Conservation (phyloP, 805 yeast genomes). For the Ogataea henricii region DNA sequence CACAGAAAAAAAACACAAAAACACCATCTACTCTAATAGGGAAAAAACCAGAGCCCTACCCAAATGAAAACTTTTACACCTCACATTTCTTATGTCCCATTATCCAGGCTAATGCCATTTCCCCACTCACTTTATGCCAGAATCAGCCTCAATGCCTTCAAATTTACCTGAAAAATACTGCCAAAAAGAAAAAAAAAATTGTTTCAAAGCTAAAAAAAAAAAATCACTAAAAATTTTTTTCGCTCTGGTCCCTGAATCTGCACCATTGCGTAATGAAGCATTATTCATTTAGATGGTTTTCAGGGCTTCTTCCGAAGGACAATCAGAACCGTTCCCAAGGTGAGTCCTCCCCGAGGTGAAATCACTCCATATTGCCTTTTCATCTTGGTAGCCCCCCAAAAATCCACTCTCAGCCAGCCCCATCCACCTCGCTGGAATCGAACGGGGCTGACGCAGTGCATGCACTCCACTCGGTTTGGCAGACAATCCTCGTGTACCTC, state of each 20-base stretch:
- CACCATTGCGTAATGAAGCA: constrained; percentile 2
- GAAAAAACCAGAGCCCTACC: not conserved
- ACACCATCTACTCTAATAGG: not conserved
- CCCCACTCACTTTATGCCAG: not conserved
- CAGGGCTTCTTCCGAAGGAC: not conserved
- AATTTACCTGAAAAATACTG: not conserved
- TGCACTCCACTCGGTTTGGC: too few relatives aligned
- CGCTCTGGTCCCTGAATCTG: constrained; percentile 2
- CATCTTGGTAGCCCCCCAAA: too few relatives aligned
- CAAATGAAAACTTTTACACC: not conserved
- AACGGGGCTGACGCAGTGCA: too few relatives aligned
- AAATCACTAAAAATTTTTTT: not conserved
- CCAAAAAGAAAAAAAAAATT: not conserved
- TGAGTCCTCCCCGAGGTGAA: too few relatives aligned
- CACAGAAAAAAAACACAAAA: not conserved
- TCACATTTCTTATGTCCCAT: not conserved
- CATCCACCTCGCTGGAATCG: too few relatives aligned
- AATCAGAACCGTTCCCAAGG: too few relatives aligned
- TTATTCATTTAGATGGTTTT: not conserved
- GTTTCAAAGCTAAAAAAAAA: too few relatives aligned
- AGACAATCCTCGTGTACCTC: too few relatives aligned
- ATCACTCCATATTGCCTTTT: too few relatives aligned
- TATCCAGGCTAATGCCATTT: not conserved
- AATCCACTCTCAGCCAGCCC: too few relatives aligned
- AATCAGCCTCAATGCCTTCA: constrained; percentile 3